phyloP scores from a whole-genome alignment of 2,329 filamentous ascomycete species.

The Colletotrichum chlorophyti region DNA sequence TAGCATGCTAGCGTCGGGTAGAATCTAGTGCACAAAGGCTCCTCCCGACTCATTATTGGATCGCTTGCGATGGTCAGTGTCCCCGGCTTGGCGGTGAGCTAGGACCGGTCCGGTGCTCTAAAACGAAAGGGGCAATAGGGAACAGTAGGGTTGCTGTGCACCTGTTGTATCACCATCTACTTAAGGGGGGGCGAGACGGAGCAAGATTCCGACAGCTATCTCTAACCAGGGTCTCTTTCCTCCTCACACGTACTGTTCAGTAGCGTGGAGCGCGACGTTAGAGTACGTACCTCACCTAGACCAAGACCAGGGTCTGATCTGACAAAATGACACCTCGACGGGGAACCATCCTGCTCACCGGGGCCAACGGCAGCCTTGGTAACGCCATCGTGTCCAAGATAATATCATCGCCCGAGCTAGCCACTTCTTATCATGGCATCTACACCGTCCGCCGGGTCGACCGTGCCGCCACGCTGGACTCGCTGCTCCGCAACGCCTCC shows the following conservation, averaged over 20 bases:
- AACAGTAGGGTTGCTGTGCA: too few species aligned
- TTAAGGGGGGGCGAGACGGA: too few species aligned
- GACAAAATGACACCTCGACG: background rate
- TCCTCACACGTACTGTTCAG: background rate
- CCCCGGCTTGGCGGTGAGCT: too few species aligned
- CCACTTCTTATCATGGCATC: conserved; percentile 40
- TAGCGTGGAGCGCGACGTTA: background rate
- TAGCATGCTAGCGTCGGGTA: too few species aligned
- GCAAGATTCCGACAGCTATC: too few species aligned
- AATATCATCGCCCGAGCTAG: conserved; percentile 36
- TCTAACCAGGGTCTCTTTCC: background rate
- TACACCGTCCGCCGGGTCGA: conserved; percentile 44
- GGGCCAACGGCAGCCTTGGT: conserved; percentile 47
- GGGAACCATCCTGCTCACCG: conserved; percentile 45
- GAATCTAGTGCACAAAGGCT: too few species aligned
- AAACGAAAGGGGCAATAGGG: too few species aligned
- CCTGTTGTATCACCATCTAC: too few species aligned
- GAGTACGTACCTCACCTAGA: background rate
- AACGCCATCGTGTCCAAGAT: conserved; percentile 41
- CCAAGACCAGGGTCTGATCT: background rate
- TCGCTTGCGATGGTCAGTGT: too few species aligned
- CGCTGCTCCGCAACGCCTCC: conserved; percentile 31
- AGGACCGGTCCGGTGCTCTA: too few species aligned
- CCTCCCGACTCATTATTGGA: too few species aligned
- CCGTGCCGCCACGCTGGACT: conserved; percentile 37